Base-by-base conservation (phyloP, 2,329 filamentous ascomycete genomes). In the Monosporascus sp. region DNA sequence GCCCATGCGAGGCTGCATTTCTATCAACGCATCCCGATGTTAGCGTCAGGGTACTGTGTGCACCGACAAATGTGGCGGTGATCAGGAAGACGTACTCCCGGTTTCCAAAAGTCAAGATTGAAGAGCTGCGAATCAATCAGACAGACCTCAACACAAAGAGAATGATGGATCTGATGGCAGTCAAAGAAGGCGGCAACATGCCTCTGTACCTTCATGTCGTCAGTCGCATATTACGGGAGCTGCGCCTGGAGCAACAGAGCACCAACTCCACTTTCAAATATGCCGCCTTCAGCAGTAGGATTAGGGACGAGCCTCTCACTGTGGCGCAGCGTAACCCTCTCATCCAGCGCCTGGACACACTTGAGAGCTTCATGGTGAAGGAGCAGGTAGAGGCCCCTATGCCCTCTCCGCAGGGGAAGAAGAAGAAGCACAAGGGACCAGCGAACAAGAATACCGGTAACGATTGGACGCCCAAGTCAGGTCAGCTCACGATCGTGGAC, bases 401-500 rank as follows among this genome's bases (percentile, higher is more conserved):
- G 20, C 9, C 17, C 17, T 41, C 27, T n/a, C 24, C 4, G 14
- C 1, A 14, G 19, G 45, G 14, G 26, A 48, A 4, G 50, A 50
- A 14, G 48, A 22, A 47, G 9, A 38, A 24, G n/a, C n/a, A n/a
- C n/a, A 14, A 14, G 9, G 31, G 31, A 35, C 31, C 3, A 35
- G 11, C 11, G 11, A 35, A 35, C 31, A 14, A 35, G 31, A 35
- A 5, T 35, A 35, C 11, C 31, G 68, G 65, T 6, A 69, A 63
- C 6, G 54, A 66, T 26, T 71, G 68, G 67, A 52, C 41, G 1
- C 63, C 65, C 4, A 60, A 63, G 49, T 69, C 77, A 0, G 81
- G 82, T 1, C 70, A 73, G 11, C 68, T 88, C 0, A 88, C 82
- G 0, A 86, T 89, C 48, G 72, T 91, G 6, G 89, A 94, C 60